A percentile compares a stretch with the other conserved stretches of the same genome.
phyloP scores from a whole-genome alignment of 805 yeast species.

The Candida mattraensis region DNA sequence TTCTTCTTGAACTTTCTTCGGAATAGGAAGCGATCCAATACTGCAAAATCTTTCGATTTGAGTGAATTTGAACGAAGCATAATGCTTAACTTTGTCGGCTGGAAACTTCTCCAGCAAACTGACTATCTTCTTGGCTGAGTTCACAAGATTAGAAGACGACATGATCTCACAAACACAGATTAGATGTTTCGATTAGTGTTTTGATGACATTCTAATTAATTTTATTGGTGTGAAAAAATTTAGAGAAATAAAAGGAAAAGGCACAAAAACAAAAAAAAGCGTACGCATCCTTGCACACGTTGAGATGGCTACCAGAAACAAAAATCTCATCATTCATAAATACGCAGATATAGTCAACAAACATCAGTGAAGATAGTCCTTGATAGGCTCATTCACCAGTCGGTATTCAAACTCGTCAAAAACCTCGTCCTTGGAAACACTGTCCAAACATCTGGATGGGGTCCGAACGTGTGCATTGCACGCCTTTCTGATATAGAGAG shows the following conservation, averaged over 20 bases:
- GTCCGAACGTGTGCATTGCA: slow-evolving; percentile 14
- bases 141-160: slow-evolving; percentile 8
- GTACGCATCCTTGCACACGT: slow-evolving; percentile 7
- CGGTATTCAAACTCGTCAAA: slow-evolving; percentile 13
- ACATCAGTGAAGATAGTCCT: slow-evolving; percentile 3
- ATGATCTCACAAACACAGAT: background rate
- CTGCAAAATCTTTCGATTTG: slow-evolving; percentile 59
- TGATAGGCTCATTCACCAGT: slow-evolving; percentile 10
- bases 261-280: no score
- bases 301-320: background rate
- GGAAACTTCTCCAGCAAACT: slow-evolving; percentile 63
- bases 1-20: slow-evolving; percentile 37
- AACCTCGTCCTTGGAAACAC: slow-evolving; percentile 3
- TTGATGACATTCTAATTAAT: slow-evolving; percentile 1
- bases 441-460: slow-evolving; percentile 6
- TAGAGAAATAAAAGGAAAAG: background rate
- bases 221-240: slow-evolving; percentile 6
- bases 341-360: background rate
- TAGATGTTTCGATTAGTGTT: background rate
- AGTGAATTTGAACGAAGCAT: slow-evolving; percentile 65
- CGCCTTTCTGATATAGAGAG: slow-evolving; percentile 8
- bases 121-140: slow-evolving; percentile 52
- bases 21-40: slow-evolving; percentile 47
- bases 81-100: slow-evolving; percentile 63
- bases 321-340: background rate